Percentiles rank a stretch among this genome's conserved stretches.
Conservation (phyloP, 2,329 filamentous ascomycete species). For the Atkinsonella texensis region DNA sequence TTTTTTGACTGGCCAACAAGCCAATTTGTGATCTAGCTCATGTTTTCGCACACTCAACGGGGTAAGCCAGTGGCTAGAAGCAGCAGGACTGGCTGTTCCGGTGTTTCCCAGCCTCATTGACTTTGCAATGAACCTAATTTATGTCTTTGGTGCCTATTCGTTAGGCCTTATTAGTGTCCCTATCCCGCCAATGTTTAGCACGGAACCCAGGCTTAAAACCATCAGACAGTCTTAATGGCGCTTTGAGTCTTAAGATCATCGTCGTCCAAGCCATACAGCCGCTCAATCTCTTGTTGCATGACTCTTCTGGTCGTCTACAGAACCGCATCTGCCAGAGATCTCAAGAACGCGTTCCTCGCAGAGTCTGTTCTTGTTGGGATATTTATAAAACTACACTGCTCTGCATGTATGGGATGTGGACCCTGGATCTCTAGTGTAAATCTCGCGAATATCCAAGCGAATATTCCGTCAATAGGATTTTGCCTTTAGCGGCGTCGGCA, state of each 20-base stretch:
- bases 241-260: neutral
- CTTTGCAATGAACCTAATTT: neutral
- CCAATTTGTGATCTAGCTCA: no score
- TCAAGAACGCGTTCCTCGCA: neutral
- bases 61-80: neutral
- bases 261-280: neutral
- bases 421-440: neutral
- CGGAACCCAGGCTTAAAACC: neutral
- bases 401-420: neutral
- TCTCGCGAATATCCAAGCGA: neutral
- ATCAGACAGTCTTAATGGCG: neutral
- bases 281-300: neutral
- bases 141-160: neutral
- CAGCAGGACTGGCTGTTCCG: neutral
- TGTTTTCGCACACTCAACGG: no score
- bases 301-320: neutral
- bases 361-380: neutral
- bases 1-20: no score
- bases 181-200: neutral
- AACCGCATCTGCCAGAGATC: neutral
- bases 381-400: neutral
- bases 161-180: neutral
- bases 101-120: neutral
- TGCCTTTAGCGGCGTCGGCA: neutral
- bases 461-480: neutral